Evolutionary conservation across 192 early-diverging fungal species (phyloP).

Genomic region (Globomyces pollinis-pini): DNA sequence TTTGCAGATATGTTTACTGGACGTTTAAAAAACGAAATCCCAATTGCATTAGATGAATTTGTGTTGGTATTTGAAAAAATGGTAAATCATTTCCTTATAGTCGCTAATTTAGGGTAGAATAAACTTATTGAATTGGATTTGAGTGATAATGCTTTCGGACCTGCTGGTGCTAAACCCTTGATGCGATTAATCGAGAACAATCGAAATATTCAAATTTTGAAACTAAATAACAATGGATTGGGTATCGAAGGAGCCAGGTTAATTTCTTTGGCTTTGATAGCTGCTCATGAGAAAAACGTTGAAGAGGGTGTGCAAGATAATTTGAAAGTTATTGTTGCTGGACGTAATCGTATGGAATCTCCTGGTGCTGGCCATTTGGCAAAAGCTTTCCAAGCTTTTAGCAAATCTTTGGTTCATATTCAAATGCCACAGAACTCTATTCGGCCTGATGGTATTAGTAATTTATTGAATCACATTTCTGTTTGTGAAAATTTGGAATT

Average conservation of each 20-base stretch:
- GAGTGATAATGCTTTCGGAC: constrained; percentile 97
- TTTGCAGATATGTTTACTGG: constrained; percentile 93
- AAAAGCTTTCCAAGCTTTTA: constrained; percentile 70
- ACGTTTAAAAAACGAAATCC: constrained; percentile 84
- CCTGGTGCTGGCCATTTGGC: constrained; percentile 68
- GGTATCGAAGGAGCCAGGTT: constrained; percentile 59
- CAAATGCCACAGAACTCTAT: constrained; percentile 97
- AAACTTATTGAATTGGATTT: constrained; percentile 66
- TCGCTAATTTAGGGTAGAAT: too few relatives aligned
- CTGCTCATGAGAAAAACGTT: constrained; percentile 63
- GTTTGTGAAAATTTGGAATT: constrained; percentile 56
- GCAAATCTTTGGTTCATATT: constrained; percentile 67
- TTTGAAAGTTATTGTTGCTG: constrained; percentile 76
- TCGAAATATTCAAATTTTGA: constrained; percentile 70
- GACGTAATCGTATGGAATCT: constrained; percentile 91
- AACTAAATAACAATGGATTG: constrained; percentile 95
- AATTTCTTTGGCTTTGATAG: constrained; percentile 75
- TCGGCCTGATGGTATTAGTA: constrained; percentile 84
- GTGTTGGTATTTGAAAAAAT: constrained; percentile 77
- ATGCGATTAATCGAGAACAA: constrained; percentile 76
- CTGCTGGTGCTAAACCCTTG: constrained; percentile 84
- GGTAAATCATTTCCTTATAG: constrained; percentile 9
- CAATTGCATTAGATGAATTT: constrained; percentile 69
- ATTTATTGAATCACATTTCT: constrained; percentile 56
- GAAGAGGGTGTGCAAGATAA: constrained; percentile 53